Evolutionary conservation across 2,329 filamentous ascomycete species (phyloP), one percentile per base, ranked within the genome.

Genomic region (Blastomyces gilchristii): DNA sequence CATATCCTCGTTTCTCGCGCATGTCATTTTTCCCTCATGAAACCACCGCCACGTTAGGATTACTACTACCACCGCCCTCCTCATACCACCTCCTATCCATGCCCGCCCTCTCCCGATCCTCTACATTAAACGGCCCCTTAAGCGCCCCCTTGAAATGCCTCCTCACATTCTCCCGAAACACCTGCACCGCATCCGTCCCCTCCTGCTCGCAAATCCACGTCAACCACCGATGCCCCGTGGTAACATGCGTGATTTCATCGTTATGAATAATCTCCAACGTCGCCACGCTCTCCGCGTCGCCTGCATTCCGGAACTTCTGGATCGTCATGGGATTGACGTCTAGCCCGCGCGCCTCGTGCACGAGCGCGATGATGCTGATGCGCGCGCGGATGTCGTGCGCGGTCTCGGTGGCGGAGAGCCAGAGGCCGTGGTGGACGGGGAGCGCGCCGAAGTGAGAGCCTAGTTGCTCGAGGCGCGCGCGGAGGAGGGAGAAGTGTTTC

Each of bases 171-270:
- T 65, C 65, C 3, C 78, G 73, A 67, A 80, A 80, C 4, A 80
- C 76, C 53, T 77, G 71, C 4, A 80, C 75, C 0, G 78, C 76
- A 63, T 80, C 77, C 0, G 75, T 77, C 14, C 70, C 73, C 67
- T 80, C 78, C 56, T 79, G 74, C 39, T 74, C 70, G 59, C 78
- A 80, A 28, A 80, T 79, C 78, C 78, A 80, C 1, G 72, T 76
- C 49, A 80, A 63, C 78, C 78, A 80, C 43, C 78, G 69, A 63
- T 80, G 78, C 4, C 78, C 78, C 4, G 78, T 79, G 0, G 78
- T 80, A 25, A 80, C 78, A 65, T 80, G 78, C 0, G 78, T 80
- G 52, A 80, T 79, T 66, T 80, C 78, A 54, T 80, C 78, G 59
- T 79, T 79, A 60, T 80, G 78, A 41, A 80, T 80, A 28, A 80